phyloP scores from a whole-genome alignment of 306 rosid genomes.

The Vigna angularis region DNA sequence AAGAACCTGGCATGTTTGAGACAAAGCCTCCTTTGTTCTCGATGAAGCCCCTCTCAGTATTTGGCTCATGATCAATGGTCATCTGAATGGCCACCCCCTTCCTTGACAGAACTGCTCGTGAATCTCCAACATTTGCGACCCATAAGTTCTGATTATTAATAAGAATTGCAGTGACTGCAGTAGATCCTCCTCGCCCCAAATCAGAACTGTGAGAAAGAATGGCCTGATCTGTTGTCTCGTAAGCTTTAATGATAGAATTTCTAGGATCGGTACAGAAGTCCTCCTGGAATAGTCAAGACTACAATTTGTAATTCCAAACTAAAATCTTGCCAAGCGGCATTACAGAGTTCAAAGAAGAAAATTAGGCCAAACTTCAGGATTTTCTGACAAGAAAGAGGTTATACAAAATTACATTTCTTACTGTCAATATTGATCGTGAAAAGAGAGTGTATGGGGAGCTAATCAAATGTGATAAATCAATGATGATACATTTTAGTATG shows the following conservation, averaged over 20 bases:
- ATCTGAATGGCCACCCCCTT: conserved; percentile 71
- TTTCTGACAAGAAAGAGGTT: conserved; percentile 7
- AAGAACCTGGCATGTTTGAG: conserved; percentile 93
- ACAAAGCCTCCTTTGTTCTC: conserved; percentile 92
- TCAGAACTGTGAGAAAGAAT: conserved; percentile 76
- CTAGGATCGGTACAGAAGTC: conserved; percentile 71
- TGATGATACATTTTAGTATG: conserved; percentile 4
- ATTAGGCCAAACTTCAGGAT: conserved; percentile 12
- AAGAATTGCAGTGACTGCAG: conserved; percentile 80
- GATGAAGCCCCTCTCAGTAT: conserved; percentile 78
- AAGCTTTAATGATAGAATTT: conserved; percentile 65
- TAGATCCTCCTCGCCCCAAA: conserved; percentile 80
- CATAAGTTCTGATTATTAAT: conserved; percentile 65
- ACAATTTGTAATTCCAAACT: conserved; percentile 14
- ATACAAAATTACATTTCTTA: conserved; percentile 2
- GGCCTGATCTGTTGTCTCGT: conserved; percentile 73
- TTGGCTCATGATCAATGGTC: conserved; percentile 81
- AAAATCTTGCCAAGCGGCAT: neutral
- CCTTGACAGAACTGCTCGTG: conserved; percentile 80
- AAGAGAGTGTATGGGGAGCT: conserved; percentile 18
- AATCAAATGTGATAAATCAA: conserved; percentile 23
- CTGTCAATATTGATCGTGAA: neutral
- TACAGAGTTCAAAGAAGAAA: conserved; percentile 11
- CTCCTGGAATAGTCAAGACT: conserved; percentile 54
- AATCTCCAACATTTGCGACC: conserved; percentile 82